A percentile compares a stretch with the other conserved stretches of the same genome.
Evolutionary conservation across 805 yeast species (phyloP).

Genomic region (Candida nonsorbophila): DNA sequence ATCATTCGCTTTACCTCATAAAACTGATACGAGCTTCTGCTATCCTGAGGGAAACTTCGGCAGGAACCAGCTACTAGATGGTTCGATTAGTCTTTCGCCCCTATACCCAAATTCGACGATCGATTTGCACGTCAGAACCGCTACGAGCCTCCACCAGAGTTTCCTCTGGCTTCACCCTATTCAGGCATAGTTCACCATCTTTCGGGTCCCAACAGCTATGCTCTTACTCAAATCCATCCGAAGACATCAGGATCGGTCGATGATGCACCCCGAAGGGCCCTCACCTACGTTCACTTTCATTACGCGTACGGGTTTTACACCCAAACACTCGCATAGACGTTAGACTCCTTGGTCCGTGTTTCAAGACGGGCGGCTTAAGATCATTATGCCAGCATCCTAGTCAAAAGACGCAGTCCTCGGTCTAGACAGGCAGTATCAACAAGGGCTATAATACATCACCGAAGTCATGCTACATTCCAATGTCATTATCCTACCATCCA

Average conservation of each 20-base stretch:
- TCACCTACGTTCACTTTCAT: conserved; percentile 35
- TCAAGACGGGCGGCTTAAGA: conserved; percentile 30
- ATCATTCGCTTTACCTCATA: conserved; percentile 38
- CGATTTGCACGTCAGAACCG: conserved; percentile 43
- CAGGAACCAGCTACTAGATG: conserved; percentile 35
- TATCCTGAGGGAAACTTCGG: conserved; percentile 35
- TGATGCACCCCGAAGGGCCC: conserved; percentile 28
- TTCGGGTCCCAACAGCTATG: conserved; percentile 42
- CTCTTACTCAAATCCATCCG: conserved; percentile 39
- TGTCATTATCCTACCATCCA: conserved; percentile 24
- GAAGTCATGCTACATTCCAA: conserved; percentile 24
- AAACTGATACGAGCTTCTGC: conserved; percentile 35
- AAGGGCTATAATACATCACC: conserved; percentile 20
- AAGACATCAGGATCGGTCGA: conserved; percentile 35
- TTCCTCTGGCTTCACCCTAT: conserved; percentile 43
- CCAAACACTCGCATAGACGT: conserved; percentile 38
- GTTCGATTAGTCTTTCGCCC: conserved; percentile 40
- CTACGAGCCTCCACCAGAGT: conserved; percentile 43
- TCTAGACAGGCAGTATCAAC: conserved; percentile 15
- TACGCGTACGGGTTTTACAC: conserved; percentile 36
- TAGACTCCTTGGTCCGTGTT: conserved; percentile 40
- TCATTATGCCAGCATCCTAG: conserved; percentile 24
- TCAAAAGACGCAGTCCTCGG: conserved; percentile 30
- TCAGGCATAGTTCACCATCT: conserved; percentile 43
- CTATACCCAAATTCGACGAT: conserved; percentile 41